phyloP scores from a whole-genome alignment of 768 basidiomycete species.

The Guyanaporus albipodus region DNA sequence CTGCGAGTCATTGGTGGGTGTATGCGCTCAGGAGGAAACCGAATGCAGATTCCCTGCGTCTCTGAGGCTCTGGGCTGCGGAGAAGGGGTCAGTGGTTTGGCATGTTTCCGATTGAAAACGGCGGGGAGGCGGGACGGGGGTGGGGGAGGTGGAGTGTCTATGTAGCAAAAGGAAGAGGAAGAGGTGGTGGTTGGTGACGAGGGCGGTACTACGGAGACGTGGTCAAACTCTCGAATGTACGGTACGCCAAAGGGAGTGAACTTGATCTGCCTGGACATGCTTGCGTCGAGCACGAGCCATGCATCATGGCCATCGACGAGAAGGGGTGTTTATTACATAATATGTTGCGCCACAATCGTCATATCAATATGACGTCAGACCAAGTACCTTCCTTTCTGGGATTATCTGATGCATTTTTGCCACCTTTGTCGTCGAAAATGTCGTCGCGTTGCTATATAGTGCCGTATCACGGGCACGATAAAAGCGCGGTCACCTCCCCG shows the following conservation, averaged over 20 bases:
- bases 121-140: slow-evolving; percentile 12
- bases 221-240: slow-evolving; percentile 27
- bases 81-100: slow-evolving; percentile 20
- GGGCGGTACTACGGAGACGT: slow-evolving; percentile 20
- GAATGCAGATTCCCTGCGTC: slow-evolving; percentile 24
- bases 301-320: background rate
- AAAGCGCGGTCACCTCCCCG: background rate
- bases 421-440: slow-evolving; percentile 21
- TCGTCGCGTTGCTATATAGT: slow-evolving; percentile 9
- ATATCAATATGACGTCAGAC: slow-evolving; percentile 25
- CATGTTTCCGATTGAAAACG: slow-evolving; percentile 25
- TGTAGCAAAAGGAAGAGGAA: slow-evolving; percentile 27
- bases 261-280: slow-evolving; percentile 18
- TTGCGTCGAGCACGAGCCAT: slow-evolving; percentile 10
- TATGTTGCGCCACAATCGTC: background rate
- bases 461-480: slow-evolving; percentile 7
- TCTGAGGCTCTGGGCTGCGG: slow-evolving; percentile 8
- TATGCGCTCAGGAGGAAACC: slow-evolving; percentile 9
- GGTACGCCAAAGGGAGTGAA: slow-evolving; percentile 30
- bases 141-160: slow-evolving; percentile 20
- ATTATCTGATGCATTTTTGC: slow-evolving; percentile 7
- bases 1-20: slow-evolving; percentile 14
- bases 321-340: slow-evolving; percentile 2
- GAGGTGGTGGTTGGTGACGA: slow-evolving; percentile 8
- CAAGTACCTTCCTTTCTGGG: slow-evolving; percentile 28